Conservation (phyloP, 805 yeast genomes). For the Cyberlindnera euphorbiiphila region DNA sequence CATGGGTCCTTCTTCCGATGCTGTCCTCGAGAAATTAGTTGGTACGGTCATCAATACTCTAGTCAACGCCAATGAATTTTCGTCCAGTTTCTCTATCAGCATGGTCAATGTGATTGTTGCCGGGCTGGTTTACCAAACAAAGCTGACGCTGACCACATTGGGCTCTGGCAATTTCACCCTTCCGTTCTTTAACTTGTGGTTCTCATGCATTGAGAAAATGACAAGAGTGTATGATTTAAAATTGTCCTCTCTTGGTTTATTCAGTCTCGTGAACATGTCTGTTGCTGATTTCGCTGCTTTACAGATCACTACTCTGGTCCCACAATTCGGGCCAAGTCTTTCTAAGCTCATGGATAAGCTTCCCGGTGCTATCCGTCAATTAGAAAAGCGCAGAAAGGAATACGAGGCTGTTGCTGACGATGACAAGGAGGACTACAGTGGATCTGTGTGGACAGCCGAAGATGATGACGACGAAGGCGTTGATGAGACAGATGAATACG, state of each 20-base stretch:
- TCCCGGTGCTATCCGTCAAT: slow-evolving; percentile 65
- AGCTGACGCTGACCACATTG: slow-evolving; percentile 47
- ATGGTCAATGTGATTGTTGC: slow-evolving; percentile 60
- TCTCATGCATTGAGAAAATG: slow-evolving; percentile 48
- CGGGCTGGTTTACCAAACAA: slow-evolving; percentile 58
- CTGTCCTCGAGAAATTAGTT: slow-evolving; percentile 40
- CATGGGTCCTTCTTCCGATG: slow-evolving; percentile 42
- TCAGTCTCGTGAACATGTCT: slow-evolving; percentile 40
- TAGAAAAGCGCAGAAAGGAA: slow-evolving; percentile 57
- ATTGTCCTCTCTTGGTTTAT: slow-evolving; percentile 62
- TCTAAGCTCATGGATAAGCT: slow-evolving; percentile 50
- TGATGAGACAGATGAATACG: slow-evolving; percentile 40
- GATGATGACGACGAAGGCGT: slow-evolving; percentile 29
- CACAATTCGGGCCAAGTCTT: slow-evolving; percentile 49
- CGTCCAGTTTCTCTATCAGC: slow-evolving; percentile 39
- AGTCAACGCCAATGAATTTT: slow-evolving; percentile 23
- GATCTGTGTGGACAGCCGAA: slow-evolving; percentile 26
- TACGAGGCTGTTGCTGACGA: slow-evolving; percentile 30
- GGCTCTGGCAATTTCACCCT: slow-evolving; percentile 41
- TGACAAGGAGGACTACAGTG: slow-evolving; percentile 29
- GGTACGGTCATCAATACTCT: slow-evolving; percentile 40
- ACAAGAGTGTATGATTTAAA: slow-evolving; percentile 79
- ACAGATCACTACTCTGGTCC: slow-evolving; percentile 36
- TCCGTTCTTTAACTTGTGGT: slow-evolving; percentile 60
- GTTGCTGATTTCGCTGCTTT: slow-evolving; percentile 30